Conservation (phyloP, 2,329 filamentous ascomycete genomes). For the Blumeriella jaapii region DNA sequence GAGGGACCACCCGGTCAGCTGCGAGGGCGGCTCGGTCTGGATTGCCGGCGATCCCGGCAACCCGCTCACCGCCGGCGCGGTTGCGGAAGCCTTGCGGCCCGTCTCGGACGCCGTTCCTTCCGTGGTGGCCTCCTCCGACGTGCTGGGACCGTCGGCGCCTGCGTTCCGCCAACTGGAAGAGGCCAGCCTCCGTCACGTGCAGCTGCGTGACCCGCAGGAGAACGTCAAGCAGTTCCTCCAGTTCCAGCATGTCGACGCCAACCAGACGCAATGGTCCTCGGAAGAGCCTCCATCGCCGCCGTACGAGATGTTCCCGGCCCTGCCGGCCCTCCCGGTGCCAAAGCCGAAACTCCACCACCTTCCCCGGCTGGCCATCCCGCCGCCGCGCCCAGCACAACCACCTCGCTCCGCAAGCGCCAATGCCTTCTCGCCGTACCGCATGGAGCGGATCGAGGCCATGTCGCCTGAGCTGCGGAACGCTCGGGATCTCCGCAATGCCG, state of each 20-base stretch:
- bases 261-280: slow-evolving; percentile 26
- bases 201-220: slow-evolving; percentile 73
- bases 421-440: slow-evolving; percentile 38
- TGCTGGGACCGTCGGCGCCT: slow-evolving; percentile 60
- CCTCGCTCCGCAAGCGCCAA: slow-evolving; percentile 24
- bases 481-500: no score
- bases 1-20: slow-evolving; percentile 58
- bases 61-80: slow-evolving; percentile 47
- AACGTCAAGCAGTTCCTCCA: slow-evolving; percentile 85
- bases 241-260: slow-evolving; percentile 60
- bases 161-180: slow-evolving; percentile 63
- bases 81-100: slow-evolving; percentile 39
- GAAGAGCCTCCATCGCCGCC: slow-evolving; percentile 60
- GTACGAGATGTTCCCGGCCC: slow-evolving; percentile 48
- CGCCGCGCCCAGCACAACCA: slow-evolving; percentile 22
- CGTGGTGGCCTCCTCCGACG: slow-evolving; percentile 81
- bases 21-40: slow-evolving; percentile 55
- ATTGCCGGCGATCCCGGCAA: slow-evolving; percentile 73
- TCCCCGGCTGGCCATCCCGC: slow-evolving; percentile 51
- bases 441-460: slow-evolving; percentile 39
- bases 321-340: slow-evolving; percentile 22
- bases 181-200: slow-evolving; percentile 56
- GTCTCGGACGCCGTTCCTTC: slow-evolving; percentile 69
- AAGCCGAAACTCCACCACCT: slow-evolving; percentile 46
- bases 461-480: slow-evolving; percentile 43